Conservation (phyloP, 768 basidiomycete genomes). For the Amanita inopinata region DNA sequence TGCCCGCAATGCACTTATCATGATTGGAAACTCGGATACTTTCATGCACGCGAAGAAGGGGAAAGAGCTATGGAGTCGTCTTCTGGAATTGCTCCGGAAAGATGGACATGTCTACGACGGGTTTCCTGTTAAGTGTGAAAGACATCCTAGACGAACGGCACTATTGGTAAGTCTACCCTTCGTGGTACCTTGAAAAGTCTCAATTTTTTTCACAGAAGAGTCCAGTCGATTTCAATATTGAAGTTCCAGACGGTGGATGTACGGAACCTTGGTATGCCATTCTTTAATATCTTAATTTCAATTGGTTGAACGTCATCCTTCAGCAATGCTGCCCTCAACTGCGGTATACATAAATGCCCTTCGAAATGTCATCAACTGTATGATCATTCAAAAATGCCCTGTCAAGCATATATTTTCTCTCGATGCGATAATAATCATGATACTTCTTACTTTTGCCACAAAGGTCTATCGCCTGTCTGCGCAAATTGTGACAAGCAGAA, state of each 20-base stretch:
- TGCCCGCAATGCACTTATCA: constrained; percentile 52
- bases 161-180: constrained; percentile 20
- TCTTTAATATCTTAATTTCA: background rate
- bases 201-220: background rate
- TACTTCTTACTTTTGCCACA: constrained; percentile 23
- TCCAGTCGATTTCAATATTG: constrained; percentile 38
- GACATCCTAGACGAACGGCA: constrained; percentile 34
- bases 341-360: constrained; percentile 43
- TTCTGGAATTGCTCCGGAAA: constrained; percentile 34
- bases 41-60: constrained; percentile 45
- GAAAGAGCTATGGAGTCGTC: constrained; percentile 36
- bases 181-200: background rate
- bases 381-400: constrained; percentile 46
- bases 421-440: constrained; percentile 39
- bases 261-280: constrained; percentile 42
- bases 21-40: constrained; percentile 56
- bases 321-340: constrained; percentile 40
- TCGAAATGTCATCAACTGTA: constrained; percentile 50
- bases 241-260: constrained; percentile 58
- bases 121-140: constrained; percentile 48
- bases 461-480: constrained; percentile 29
- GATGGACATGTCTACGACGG: constrained; percentile 46
- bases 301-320: background rate
- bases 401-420: constrained; percentile 24
- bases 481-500: constrained; percentile 36